phyloP scores from a whole-genome alignment of 2,329 filamentous ascomycete species.

The Alternaria arbusti region DNA sequence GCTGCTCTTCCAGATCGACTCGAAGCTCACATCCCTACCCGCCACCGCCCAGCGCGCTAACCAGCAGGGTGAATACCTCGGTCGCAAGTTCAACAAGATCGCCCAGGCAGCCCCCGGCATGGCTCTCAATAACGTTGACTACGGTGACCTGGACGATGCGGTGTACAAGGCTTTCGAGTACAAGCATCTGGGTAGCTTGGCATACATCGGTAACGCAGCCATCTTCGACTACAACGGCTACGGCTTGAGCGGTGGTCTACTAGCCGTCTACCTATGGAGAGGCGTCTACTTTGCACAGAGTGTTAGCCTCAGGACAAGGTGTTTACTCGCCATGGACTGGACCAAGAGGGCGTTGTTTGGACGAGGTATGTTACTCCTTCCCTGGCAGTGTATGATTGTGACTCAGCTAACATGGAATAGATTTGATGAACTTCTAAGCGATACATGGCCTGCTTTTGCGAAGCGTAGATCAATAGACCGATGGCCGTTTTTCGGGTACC shows the following conservation, averaged over 20 bases:
- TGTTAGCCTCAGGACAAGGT: slow-evolving; percentile 87
- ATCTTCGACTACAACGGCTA: slow-evolving; percentile 88
- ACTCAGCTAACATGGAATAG: slow-evolving; percentile 10
- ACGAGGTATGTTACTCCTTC: slow-evolving; percentile 71
- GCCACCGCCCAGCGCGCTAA: slow-evolving; percentile 96
- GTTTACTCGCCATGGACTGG: slow-evolving; percentile 97
- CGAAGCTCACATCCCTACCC: slow-evolving; percentile 89
- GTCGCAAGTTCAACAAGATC: slow-evolving; percentile 91
- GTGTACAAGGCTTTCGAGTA: slow-evolving; percentile 97
- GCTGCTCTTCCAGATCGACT: slow-evolving; percentile 89
- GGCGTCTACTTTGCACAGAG: slow-evolving; percentile 98
- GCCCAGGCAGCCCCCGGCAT: slow-evolving; percentile 78
- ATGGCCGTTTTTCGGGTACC: neutral
- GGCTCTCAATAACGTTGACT: slow-evolving; percentile 77
- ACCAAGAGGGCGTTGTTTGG: slow-evolving; percentile 95
- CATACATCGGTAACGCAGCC: slow-evolving; percentile 95
- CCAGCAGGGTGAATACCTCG: slow-evolving; percentile 93
- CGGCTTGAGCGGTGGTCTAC: slow-evolving; percentile 79
- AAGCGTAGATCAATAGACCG: neutral
- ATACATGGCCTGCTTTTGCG: neutral
- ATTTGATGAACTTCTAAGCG: slow-evolving; percentile 32
- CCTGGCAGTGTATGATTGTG: neutral
- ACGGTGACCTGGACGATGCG: slow-evolving; percentile 89
- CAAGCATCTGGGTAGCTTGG: slow-evolving; percentile 85
- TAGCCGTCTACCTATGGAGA: slow-evolving; percentile 96